Conservation (phyloP, 228 moss, liverwort and hornwort genomes). For the Sphagnum fallax region DNA sequence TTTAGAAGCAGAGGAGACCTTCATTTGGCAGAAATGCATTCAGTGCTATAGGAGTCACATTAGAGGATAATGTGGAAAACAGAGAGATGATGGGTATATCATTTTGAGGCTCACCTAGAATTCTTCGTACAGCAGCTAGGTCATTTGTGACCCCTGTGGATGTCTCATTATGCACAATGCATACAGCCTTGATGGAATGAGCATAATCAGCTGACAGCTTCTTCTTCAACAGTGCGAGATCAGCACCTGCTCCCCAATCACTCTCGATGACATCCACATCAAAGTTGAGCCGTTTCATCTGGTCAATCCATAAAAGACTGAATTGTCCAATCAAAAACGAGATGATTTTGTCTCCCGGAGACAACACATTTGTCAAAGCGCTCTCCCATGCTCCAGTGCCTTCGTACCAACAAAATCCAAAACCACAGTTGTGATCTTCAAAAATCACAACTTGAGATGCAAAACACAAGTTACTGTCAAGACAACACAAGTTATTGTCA, state of each 20-base stretch:
- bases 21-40: too few species aligned
- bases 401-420: not conserved
- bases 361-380: constrained; percentile 86
- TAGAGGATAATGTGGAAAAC: too few species aligned
- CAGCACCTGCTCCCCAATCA: constrained; percentile 79
- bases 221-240: constrained; percentile 39
- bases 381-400: constrained; percentile 99
- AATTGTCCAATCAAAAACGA: constrained; percentile 82
- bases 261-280: constrained; percentile 85
- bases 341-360: constrained; percentile 86
- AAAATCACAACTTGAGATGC: constrained; percentile 1
- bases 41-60: too few species aligned
- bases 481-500: too few species aligned
- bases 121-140: constrained; percentile 66
- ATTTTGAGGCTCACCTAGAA: constrained; percentile 35
- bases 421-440: too few species aligned
- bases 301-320: constrained; percentile 94
- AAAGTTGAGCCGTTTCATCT: constrained; percentile 87
- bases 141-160: constrained; percentile 98
- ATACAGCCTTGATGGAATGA: constrained; percentile 71
- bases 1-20: too few species aligned
- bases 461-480: too few species aligned
- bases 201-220: constrained; percentile 56
- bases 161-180: constrained; percentile 95
- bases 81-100: too few species aligned